Conservation (phyloP, 2,329 filamentous ascomycete genomes). For the Thermothelomyces thermophilus region DNA sequence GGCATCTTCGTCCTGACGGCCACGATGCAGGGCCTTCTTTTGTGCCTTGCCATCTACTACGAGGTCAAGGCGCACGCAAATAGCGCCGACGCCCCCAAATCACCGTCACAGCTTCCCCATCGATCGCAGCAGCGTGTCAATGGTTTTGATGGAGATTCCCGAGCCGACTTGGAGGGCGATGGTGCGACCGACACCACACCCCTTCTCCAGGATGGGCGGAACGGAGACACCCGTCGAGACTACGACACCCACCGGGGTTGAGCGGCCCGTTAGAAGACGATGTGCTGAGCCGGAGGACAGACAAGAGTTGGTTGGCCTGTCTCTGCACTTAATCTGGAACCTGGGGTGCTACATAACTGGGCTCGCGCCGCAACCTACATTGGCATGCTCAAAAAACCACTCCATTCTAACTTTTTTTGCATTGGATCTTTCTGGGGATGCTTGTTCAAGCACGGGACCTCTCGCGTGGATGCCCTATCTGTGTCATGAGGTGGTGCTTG, state of each 20-base stretch:
- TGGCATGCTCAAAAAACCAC: background rate
- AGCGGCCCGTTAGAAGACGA: slow-evolving; percentile 13
- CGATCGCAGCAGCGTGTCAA: slow-evolving; percentile 30
- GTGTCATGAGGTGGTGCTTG: background rate
- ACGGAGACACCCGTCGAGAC: slow-evolving; percentile 37
- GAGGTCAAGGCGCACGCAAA: slow-evolving; percentile 42
- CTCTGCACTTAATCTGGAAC: too few relatives aligned
- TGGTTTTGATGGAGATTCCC: slow-evolving; percentile 45
- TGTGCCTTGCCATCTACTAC: slow-evolving; percentile 76
- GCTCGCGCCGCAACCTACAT: background rate
- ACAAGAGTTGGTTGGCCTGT: too few relatives aligned
- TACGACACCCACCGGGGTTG: slow-evolving; percentile 32
- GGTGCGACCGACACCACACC: slow-evolving; percentile 45
- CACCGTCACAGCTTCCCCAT: slow-evolving; percentile 26
- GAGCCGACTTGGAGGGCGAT: too few relatives aligned
- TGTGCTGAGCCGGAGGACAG: slow-evolving; percentile 10
- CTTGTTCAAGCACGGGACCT: background rate
- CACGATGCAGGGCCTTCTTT: slow-evolving; percentile 70
- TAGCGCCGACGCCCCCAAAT: slow-evolving; percentile 3
- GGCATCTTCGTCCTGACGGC: slow-evolving; percentile 85
- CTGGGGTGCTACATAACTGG: too few relatives aligned
- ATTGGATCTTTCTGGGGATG: slow-evolving; percentile 10
- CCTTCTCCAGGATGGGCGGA: slow-evolving; percentile 43
- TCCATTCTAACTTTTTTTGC: too few relatives aligned
- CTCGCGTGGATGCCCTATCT: background rate